Evolutionary conservation across 257 asterid species (phyloP).

Genomic region (Solanum pimpinellifolium): DNA sequence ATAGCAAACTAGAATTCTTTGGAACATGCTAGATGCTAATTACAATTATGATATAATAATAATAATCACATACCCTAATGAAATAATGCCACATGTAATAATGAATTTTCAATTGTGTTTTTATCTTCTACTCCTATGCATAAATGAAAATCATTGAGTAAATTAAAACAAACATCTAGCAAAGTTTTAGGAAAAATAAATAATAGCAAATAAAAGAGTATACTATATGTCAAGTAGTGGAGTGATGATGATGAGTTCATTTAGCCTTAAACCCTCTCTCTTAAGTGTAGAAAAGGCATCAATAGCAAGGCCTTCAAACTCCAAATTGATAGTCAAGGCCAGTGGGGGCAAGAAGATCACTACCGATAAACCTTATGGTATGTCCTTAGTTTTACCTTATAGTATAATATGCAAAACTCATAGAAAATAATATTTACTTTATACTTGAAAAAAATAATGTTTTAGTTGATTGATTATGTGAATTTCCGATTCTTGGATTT

Average conservation of each 20-base stretch:
- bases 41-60: background rate
- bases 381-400: background rate
- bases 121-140: background rate
- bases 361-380: conserved; percentile 76
- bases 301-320: conserved; percentile 32
- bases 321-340: conserved; percentile 38
- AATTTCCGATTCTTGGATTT: no score
- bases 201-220: background rate
- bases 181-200: background rate
- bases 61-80: background rate
- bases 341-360: conserved; percentile 56
- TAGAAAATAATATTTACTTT: background rate
- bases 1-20: background rate
- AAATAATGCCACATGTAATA: background rate
- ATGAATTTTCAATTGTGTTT: background rate
- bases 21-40: background rate
- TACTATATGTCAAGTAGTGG: conserved; percentile 33
- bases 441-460: no score
- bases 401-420: background rate
- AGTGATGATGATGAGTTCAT: conserved; percentile 57
- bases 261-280: conserved; percentile 41
- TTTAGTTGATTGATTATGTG: background rate
- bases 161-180: background rate
- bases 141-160: background rate
- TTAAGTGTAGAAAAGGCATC: conserved; percentile 36